These are phyloP conservation scores for Dunaliella sp. DNA, from an alignment of 139 green algal genomes.

Conservation along the genomic window DNA sequence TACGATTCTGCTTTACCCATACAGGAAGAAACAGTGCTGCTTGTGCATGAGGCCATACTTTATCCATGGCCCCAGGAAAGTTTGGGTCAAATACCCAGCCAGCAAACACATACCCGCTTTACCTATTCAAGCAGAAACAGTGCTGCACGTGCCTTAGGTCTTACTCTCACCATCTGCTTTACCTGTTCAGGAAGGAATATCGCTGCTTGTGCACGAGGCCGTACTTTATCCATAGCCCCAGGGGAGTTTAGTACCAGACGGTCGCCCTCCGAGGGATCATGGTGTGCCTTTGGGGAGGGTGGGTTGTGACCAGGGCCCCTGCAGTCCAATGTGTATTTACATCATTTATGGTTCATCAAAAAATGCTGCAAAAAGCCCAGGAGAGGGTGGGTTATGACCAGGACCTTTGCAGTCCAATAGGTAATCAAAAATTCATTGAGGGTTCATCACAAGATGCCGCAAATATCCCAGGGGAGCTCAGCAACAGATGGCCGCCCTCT, in stretches of 20 bases:
- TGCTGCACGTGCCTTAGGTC: not conserved
- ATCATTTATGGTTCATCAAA: too few relatives aligned
- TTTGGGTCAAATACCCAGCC: too few relatives aligned
- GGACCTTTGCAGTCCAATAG: too few relatives aligned
- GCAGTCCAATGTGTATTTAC: too few relatives aligned
- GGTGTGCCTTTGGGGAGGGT: not conserved
- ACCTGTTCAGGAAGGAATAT: not conserved
- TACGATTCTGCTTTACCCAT: not conserved
- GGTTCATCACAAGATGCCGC: too few relatives aligned
- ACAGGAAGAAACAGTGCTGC: not conserved
- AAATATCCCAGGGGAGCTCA: too few relatives aligned
- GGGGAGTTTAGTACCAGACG: not conserved
- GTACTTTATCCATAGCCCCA: not conserved
- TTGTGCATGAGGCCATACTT: not conserved
- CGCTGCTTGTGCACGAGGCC: not conserved
- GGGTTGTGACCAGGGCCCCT: not conserved
- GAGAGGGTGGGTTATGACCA: too few relatives aligned
- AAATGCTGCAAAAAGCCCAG: too few relatives aligned
- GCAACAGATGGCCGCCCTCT: too few relatives aligned
- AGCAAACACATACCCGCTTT: too few relatives aligned
- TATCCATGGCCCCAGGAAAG: not conserved
- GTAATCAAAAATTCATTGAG: too few relatives aligned
- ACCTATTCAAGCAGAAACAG: not conserved
- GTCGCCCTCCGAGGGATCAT: not conserved
- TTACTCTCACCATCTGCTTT: not conserved